Evolutionary conservation across 805 yeast species (phyloP).

Genomic region (Candida manassasensis): DNA sequence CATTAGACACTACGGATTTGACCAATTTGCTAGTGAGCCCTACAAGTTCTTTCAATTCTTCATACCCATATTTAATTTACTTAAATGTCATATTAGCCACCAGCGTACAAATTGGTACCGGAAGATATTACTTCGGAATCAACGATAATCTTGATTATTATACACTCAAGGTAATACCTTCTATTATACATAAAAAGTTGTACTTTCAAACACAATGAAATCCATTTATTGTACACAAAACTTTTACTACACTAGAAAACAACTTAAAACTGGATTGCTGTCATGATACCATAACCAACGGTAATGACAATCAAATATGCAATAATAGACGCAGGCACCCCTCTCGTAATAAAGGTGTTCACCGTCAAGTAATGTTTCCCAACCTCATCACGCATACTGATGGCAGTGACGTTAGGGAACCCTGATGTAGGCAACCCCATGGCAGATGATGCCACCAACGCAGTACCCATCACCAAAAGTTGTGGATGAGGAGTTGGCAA

Average conservation of each 20-base stretch:
- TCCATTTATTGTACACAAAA: no score
- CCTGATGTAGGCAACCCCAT: conserved; percentile 45
- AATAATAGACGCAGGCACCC: conserved; percentile 38
- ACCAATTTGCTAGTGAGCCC: not conserved
- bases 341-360: conserved; percentile 38
- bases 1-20: not conserved
- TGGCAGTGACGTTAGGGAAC: conserved; percentile 42
- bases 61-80: not conserved
- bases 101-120: no score
- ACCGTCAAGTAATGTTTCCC: conserved; percentile 38
- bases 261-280: conserved; percentile 19
- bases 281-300: conserved; percentile 39
- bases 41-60: not conserved
- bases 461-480: conserved; percentile 38
- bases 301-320: conserved; percentile 32
- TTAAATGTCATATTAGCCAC: no score
- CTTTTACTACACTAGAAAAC: not conserved
- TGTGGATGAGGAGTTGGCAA: conserved; percentile 35
- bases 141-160: no score
- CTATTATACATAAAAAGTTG: no score
- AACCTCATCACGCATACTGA: conserved; percentile 39
- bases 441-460: conserved; percentile 39
- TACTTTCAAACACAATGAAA: no score
- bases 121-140: no score
- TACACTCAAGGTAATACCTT: no score